Percentiles rank a stretch among this genome's conserved stretches.
Evolutionary conservation across 1,139 yeast species (phyloP).

Genomic region (Debaryomyces fabryi): DNA sequence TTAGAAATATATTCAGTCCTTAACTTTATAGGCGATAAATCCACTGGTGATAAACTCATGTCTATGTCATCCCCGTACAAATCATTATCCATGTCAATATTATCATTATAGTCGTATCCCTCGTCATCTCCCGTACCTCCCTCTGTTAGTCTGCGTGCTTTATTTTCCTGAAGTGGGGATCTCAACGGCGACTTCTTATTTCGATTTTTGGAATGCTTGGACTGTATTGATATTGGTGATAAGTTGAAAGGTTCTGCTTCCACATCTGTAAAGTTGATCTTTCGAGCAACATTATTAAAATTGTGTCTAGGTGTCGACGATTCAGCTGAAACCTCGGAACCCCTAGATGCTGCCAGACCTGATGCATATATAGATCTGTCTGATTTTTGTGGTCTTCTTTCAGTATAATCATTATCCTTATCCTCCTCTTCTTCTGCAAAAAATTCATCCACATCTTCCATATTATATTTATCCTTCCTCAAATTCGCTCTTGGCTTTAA

Average conservation of each 20-base stretch:
- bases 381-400: conserved; percentile 4
- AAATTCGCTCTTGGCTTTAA: conserved; percentile 53
- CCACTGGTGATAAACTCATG: conserved; percentile 21
- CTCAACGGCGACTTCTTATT: conserved; percentile 37
- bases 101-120: conserved; percentile 11
- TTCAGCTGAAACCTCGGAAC: background rate
- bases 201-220: conserved; percentile 19
- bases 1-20: conserved; percentile 1
- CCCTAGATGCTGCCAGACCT: background rate
- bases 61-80: conserved; percentile 15
- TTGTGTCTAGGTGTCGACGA: conserved; percentile 10
- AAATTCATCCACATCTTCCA: conserved; percentile 82
- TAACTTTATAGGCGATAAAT: conserved; percentile 11
- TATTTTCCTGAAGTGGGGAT: conserved; percentile 35
- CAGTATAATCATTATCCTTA: conserved; percentile 14
- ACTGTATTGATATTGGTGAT: conserved; percentile 31
- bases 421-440: conserved; percentile 52
- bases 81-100: conserved; percentile 14
- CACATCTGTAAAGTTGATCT: conserved; percentile 42
- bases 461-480: conserved; percentile 64
- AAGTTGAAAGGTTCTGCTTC: conserved; percentile 40
- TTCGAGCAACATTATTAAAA: conserved; percentile 31
- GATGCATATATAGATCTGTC: background rate
- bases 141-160: conserved; percentile 7
- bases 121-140: conserved; percentile 12